Base-by-base conservation (phyloP, 2,329 filamentous ascomycete species). In the Fusarium guadeloupense region DNA sequence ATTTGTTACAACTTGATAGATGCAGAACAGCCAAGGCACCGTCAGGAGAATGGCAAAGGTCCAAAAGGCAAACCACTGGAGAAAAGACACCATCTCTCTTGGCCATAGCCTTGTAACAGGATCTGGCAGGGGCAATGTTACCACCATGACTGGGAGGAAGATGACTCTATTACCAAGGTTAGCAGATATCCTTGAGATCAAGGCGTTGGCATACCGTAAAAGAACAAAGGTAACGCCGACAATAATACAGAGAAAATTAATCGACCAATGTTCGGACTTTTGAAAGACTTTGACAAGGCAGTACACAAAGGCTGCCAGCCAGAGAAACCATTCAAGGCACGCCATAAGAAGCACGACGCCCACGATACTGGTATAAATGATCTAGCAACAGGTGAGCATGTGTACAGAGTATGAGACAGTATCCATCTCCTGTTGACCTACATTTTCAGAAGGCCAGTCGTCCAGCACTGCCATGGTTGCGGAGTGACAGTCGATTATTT, bases 41-140 rank as follows among this genome's bases (percentile, higher is more conserved):
- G 90, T 92, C 54, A 99, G 79, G 9, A 98, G 85, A 62, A 87
- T 86, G 1, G 93, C 89, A 67, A 98, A 98, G 23, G 90, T 88
- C 89, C 92, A 97, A 75, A 98, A 98, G 5, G 93, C 93, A 71
- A 98, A 97, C 90, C 92, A 96, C 73, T 97, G 93, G 13, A 98
- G 82, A 40, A 90, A 82, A 3, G 74, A 76, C 34, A 95, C 89
- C 81, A 95, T 85, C 2, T 75, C 48, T 4, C 74, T 50, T 0
- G 94, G 93, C 77, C 94, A 96, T 67, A 90, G 84, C 56, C 85
- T 81, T 8, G 88, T 88, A 39, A 97, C 81, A 54, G 86, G 83
- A 17, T 81, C 77, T 1, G 94, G 94, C 4, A 98, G 81, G 1
- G 94, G 94, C 5, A 98, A 81, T 0, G 93, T 98, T 41, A 97